Conservation (phyloP, 1,284 basidiomycete species). For the Athelia psychrophila region DNA sequence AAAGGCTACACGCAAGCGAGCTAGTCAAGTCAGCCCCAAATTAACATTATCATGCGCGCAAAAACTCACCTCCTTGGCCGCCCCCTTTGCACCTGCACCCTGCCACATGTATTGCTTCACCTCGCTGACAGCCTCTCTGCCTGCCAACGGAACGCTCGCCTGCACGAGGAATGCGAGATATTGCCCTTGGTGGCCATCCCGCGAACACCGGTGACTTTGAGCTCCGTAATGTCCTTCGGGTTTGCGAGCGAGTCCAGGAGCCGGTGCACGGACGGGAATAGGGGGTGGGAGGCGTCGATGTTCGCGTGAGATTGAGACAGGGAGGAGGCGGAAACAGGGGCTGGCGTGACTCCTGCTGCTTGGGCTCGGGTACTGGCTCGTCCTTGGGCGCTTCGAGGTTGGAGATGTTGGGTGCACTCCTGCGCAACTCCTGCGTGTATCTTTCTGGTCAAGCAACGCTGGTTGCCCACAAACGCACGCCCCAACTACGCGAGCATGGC, state of each 20-base stretch:
- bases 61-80: too few relatives aligned
- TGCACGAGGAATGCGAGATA: constrained; percentile 80
- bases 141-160: constrained; percentile 73
- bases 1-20: constrained; percentile 39
- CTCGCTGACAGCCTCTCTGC: constrained; percentile 25
- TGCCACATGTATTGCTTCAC: constrained; percentile 4
- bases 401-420: constrained; percentile 86
- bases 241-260: constrained; percentile 48
- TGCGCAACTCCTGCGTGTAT: too few relatives aligned
- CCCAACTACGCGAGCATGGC: too few relatives aligned
- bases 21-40: constrained; percentile 3
- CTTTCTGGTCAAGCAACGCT: too few relatives aligned
- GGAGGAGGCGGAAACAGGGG: constrained; percentile 24
- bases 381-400: constrained; percentile 70
- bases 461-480: too few relatives aligned
- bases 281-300: constrained; percentile 54
- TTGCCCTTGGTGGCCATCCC: constrained; percentile 94
- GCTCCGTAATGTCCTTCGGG: constrained; percentile 58
- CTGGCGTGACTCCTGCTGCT: constrained; percentile 20
- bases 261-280: constrained; percentile 79
- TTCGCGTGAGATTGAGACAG: constrained; percentile 32
- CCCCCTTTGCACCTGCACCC: constrained; percentile 23
- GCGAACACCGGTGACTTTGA: constrained; percentile 78
- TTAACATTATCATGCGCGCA: constrained; percentile 14
- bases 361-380: constrained; percentile 36